Conservation (phyloP, 1,284 basidiomycete species). For the Thelephora terrestris region DNA sequence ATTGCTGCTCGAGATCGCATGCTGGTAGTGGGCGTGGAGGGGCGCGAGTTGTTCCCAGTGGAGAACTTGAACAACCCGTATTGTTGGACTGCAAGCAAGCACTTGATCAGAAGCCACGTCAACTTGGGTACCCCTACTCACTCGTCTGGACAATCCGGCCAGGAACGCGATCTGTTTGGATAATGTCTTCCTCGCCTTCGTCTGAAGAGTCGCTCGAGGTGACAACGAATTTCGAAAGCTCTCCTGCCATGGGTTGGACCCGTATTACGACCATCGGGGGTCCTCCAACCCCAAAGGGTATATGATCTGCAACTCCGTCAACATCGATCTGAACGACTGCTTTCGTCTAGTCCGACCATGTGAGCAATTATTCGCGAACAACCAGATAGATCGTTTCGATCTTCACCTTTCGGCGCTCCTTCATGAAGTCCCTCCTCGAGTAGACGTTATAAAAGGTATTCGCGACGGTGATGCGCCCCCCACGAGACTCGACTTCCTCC, state of each 20-base stretch:
- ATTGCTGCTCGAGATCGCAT: slow-evolving; percentile 67
- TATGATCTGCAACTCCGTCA: slow-evolving; percentile 58
- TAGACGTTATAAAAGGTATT: slow-evolving; percentile 82
- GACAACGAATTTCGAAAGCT: slow-evolving; percentile 68
- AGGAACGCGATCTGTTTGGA: slow-evolving; percentile 66
- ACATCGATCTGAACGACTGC: slow-evolving; percentile 78
- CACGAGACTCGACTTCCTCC: slow-evolving; percentile 55
- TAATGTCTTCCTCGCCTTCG: slow-evolving; percentile 70
- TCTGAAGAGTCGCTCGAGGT: slow-evolving; percentile 63
- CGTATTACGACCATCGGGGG: slow-evolving; percentile 68
- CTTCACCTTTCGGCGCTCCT: slow-evolving; percentile 64
- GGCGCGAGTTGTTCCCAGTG: slow-evolving; percentile 63
- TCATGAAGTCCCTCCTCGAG: slow-evolving; percentile 63
- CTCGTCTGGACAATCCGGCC: slow-evolving; percentile 71
- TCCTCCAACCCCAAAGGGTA: slow-evolving; percentile 59
- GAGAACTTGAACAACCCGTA: slow-evolving; percentile 80
- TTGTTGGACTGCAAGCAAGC: slow-evolving; percentile 56
- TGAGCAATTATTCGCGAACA: slow-evolving; percentile 1
- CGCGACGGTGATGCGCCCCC: slow-evolving; percentile 53
- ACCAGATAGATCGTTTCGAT: slow-evolving; percentile 1
- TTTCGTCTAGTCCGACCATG: slow-evolving; percentile 53
- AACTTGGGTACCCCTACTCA: slow-evolving; percentile 27
- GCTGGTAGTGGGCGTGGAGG: slow-evolving; percentile 66
- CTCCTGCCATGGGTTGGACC: slow-evolving; percentile 74
- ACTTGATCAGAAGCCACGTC: not conserved